Evolutionary conservation across 805 yeast genomes (phyloP).

Genomic region (Allodekkera sacchari): DNA sequence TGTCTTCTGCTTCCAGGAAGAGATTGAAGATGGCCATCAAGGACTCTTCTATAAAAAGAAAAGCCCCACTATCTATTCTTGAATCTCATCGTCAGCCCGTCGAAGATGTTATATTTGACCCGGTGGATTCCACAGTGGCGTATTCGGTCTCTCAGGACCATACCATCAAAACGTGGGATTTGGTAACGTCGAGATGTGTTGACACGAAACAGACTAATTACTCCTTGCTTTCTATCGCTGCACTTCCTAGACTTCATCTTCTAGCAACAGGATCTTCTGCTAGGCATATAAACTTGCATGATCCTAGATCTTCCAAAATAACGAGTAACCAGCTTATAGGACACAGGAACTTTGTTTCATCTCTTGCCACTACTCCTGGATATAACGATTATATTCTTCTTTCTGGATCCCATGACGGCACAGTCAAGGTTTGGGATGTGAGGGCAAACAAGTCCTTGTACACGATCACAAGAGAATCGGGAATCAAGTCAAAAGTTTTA

Average conservation of each 20-base stretch:
- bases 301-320: constrained; percentile 70
- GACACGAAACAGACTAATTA: constrained; percentile 85
- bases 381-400: constrained; percentile 68
- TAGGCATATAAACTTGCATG: constrained; percentile 91
- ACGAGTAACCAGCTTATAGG: constrained; percentile 73
- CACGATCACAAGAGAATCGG: constrained; percentile 68
- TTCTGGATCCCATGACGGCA: constrained; percentile 92
- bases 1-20: constrained; percentile 77
- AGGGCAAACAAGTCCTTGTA: constrained; percentile 78
- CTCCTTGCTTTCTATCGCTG: constrained; percentile 69
- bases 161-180: constrained; percentile 92
- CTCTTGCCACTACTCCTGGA: constrained; percentile 58
- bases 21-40: constrained; percentile 76
- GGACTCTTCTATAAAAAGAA: constrained; percentile 67
- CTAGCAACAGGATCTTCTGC: constrained; percentile 95
- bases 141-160: constrained; percentile 96
- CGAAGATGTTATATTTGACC: constrained; percentile 72
- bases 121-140: constrained; percentile 67
- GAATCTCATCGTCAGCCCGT: constrained; percentile 85
- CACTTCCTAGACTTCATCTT: constrained; percentile 58
- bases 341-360: constrained; percentile 84
- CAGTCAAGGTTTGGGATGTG: constrained; percentile 91
- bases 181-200: constrained; percentile 75
- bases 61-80: constrained; percentile 71
- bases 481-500: constrained; percentile 60